These are phyloP conservation scores for Glycine latifolia DNA, from an alignment of 306 rosid genomes.

Conservation along the genomic window DNA sequence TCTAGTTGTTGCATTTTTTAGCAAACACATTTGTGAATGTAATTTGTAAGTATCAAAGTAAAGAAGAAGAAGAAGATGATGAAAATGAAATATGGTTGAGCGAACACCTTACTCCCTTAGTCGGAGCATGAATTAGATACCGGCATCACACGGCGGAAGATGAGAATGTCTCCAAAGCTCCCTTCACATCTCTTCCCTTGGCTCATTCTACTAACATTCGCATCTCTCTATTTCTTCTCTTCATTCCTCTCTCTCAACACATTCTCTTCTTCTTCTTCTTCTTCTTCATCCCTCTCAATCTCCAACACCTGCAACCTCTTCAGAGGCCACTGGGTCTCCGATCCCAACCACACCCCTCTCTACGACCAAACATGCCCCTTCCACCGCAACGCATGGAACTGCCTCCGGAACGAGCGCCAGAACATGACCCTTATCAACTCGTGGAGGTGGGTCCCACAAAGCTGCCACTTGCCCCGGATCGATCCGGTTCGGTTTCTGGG, in stretches of 20 bases:
- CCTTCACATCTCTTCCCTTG: constrained; percentile 65
- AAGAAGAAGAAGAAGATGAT: too few relatives aligned
- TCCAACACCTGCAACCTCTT: constrained; percentile 60
- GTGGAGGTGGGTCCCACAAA: constrained; percentile 78
- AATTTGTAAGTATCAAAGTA: neutral
- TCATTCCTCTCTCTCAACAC: constrained; percentile 53
- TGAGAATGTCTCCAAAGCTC: constrained; percentile 68
- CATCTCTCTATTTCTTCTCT: constrained; percentile 59
- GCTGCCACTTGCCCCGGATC: constrained; percentile 67
- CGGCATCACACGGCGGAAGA: neutral
- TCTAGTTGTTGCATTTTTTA: too few relatives aligned
- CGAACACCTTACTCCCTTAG: neutral
- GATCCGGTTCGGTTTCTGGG: constrained; percentile 70
- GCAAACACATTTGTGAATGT: too few relatives aligned
- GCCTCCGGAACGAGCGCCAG: constrained; percentile 78
- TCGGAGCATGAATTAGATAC: neutral
- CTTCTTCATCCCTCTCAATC: constrained; percentile 41
- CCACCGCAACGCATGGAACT: constrained; percentile 93
- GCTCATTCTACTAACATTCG: constrained; percentile 63
- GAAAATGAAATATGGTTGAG: neutral
- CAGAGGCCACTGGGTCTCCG: constrained; percentile 67
- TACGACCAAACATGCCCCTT: constrained; percentile 85
- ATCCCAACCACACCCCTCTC: constrained; percentile 66
- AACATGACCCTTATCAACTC: constrained; percentile 75
- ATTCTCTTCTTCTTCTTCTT: constrained; percentile 23